Conservation (phyloP, 495 filamentous ascomycete species). For the Letharia lupina region DNA sequence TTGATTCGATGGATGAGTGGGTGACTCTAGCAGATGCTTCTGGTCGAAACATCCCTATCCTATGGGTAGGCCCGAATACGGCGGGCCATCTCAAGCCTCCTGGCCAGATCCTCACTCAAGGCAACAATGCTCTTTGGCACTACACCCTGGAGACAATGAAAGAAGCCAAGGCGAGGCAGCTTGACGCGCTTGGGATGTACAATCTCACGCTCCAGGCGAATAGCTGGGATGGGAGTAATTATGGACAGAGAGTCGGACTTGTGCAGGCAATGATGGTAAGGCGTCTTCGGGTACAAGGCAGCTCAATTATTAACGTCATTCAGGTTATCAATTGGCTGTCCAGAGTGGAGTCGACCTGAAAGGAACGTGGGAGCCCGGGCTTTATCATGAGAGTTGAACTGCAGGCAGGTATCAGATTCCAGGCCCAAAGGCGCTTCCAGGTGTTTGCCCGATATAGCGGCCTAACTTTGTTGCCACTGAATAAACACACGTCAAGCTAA, state of each 20-base stretch:
- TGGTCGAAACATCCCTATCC: conserved; percentile 36
- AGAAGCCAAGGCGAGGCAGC: conserved; percentile 32
- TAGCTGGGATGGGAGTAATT: conserved; percentile 37
- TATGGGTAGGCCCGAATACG: conserved; percentile 44
- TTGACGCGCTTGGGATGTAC: conserved; percentile 42
- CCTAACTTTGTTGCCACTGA: not conserved
- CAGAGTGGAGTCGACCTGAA: conserved; percentile 26
- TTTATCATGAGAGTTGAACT: not conserved
- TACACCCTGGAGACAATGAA: conserved; percentile 35
- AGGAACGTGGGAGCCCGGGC: not conserved
- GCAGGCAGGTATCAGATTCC: not conserved
- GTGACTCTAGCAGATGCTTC: conserved; percentile 32
- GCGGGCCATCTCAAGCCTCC: conserved; percentile 33
- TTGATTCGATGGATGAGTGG: conserved; percentile 41
- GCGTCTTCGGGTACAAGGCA: not conserved
- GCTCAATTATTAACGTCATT: not conserved
- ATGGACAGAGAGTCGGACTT: conserved; percentile 38
- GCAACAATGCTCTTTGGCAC: conserved; percentile 37
- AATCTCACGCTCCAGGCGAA: conserved; percentile 41
- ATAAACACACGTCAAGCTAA: not conserved
- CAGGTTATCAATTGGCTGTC: conserved; percentile 41
- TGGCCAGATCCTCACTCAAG: conserved; percentile 30
- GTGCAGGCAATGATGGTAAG: conserved; percentile 47
- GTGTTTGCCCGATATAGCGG: not conserved
- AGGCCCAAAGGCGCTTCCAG: not conserved